phyloP scores from a whole-genome alignment of 1,139 yeast species.

The Meyerozyma sp. region DNA sequence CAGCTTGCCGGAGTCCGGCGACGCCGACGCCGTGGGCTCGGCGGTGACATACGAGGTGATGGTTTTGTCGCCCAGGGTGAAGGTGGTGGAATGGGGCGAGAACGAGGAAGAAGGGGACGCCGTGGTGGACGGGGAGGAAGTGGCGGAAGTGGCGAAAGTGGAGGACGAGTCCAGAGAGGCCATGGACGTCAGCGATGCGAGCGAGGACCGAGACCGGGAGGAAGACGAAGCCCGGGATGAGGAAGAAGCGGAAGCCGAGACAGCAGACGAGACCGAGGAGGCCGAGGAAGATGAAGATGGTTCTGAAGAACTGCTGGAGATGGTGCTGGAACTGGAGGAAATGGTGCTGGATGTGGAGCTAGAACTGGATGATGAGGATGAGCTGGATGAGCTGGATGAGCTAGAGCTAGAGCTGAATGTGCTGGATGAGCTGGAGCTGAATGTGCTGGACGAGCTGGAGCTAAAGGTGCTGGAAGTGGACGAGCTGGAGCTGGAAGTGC shows the following conservation, averaged over 20 bases:
- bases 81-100: constrained; percentile 16
- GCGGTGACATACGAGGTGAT: constrained; percentile 37
- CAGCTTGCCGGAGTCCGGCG: constrained; percentile 7
- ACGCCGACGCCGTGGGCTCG: constrained; percentile 13
- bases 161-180: background rate
- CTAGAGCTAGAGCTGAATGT: too few relatives aligned
- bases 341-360: too few relatives aligned
- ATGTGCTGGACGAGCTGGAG: too few relatives aligned
- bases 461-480: too few relatives aligned
- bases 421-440: too few relatives aligned
- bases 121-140: constrained; percentile 1
- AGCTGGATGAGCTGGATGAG: too few relatives aligned
- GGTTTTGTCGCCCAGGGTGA: constrained; percentile 30
- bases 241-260: constrained; percentile 2
- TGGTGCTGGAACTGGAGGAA: background rate
- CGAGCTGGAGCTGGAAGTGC: too few relatives aligned
- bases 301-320: background rate
- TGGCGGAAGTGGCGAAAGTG: background rate
- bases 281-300: background rate
- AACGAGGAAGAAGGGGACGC: constrained; percentile 4
- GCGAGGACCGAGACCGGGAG: constrained; percentile 3
- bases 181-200: constrained; percentile 9
- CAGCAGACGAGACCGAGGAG: background rate
- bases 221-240: constrained; percentile 6
- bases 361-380: too few relatives aligned